Percentiles rank a stretch among this genome's conserved stretches.
These are phyloP conservation scores for Pythium biforme DNA, from an alignment of 352 stramenopile genomes.

Conservation along the genomic window DNA sequence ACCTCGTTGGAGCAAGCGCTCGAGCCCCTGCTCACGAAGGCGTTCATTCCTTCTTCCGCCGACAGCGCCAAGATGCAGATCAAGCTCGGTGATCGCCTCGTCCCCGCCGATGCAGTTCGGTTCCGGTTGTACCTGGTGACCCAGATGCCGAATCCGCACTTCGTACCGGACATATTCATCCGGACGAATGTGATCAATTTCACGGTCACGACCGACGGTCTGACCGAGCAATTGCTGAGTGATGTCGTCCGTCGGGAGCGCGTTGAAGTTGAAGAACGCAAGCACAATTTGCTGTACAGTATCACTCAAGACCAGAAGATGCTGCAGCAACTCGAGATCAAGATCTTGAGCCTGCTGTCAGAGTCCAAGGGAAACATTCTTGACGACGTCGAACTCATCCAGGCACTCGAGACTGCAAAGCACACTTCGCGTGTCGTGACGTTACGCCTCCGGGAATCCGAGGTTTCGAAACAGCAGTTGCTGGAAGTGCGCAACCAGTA, in stretches of 20 bases:
- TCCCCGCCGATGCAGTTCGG: conserved; percentile 61
- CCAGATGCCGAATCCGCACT: conserved; percentile 91
- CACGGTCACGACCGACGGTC: conserved; percentile 87
- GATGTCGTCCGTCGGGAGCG: conserved; percentile 86
- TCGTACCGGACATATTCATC: conserved; percentile 90
- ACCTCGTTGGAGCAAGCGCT: conserved; percentile 45
- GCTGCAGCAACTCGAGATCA: conserved; percentile 90
- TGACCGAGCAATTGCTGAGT: conserved; percentile 89
- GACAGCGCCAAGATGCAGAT: conserved; percentile 30
- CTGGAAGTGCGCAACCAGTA: conserved; percentile 69
- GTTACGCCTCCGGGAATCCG: conserved; percentile 51
- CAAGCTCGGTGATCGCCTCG: conserved; percentile 65
- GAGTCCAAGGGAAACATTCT: conserved; percentile 89
- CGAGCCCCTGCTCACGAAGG: conserved; percentile 48
- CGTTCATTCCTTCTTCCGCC: conserved; percentile 11
- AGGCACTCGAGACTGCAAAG: conserved; percentile 63
- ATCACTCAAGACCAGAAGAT: conserved; percentile 90
- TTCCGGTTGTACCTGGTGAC: conserved; percentile 92
- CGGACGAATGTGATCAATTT: conserved; percentile 94
- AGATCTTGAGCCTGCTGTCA: conserved; percentile 86
- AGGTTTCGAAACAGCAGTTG: conserved; percentile 60
- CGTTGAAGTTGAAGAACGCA: conserved; percentile 86
- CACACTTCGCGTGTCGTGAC: conserved; percentile 58
- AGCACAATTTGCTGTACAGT: conserved; percentile 79
- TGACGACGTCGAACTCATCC: conserved; percentile 86